Evolutionary conservation across 2,329 filamentous ascomycete genomes (phyloP).

Genomic region (Dactylonectria macrodidyma): DNA sequence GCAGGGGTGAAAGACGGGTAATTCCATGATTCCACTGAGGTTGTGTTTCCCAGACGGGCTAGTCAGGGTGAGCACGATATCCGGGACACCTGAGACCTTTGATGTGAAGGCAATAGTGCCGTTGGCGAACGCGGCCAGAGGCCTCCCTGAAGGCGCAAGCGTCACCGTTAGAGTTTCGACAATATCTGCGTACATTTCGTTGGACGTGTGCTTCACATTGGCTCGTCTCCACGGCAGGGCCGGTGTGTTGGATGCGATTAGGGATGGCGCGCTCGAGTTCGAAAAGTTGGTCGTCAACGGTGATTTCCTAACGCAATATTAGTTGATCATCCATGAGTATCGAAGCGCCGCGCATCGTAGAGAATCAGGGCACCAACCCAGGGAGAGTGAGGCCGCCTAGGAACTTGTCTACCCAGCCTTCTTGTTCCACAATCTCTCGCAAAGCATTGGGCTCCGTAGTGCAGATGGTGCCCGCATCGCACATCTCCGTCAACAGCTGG

Average conservation of each 20-base stretch:
- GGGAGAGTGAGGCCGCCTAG: constrained; percentile 90
- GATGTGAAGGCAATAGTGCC: constrained; percentile 95
- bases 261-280: constrained; percentile 56
- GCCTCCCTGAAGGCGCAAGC: constrained; percentile 89
- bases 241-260: constrained; percentile 63
- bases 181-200: constrained; percentile 96
- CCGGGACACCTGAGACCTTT: constrained; percentile 94
- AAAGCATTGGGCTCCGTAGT: constrained; percentile 96
- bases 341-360: not conserved
- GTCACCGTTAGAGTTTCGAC: constrained; percentile 92
- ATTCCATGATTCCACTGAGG: constrained; percentile 81
- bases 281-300: constrained; percentile 56
- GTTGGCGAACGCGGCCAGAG: constrained; percentile 88
- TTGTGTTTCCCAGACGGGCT: constrained; percentile 86
- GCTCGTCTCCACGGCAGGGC: constrained; percentile 89
- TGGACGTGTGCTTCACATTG: constrained; percentile 95
- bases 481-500: constrained; percentile 95
- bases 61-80: constrained; percentile 85
- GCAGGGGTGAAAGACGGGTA: constrained; percentile 97
- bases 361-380: constrained; percentile 63
- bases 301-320: constrained; percentile 55
- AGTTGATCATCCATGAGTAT: constrained; percentile 10
- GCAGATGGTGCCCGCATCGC: constrained; percentile 89
- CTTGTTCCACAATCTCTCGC: constrained; percentile 91
- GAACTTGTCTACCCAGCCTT: constrained; percentile 90